Evolutionary conservation across 768 basidiomycete genomes (phyloP).

Genomic region (Omphalotus guepiniiformis): DNA sequence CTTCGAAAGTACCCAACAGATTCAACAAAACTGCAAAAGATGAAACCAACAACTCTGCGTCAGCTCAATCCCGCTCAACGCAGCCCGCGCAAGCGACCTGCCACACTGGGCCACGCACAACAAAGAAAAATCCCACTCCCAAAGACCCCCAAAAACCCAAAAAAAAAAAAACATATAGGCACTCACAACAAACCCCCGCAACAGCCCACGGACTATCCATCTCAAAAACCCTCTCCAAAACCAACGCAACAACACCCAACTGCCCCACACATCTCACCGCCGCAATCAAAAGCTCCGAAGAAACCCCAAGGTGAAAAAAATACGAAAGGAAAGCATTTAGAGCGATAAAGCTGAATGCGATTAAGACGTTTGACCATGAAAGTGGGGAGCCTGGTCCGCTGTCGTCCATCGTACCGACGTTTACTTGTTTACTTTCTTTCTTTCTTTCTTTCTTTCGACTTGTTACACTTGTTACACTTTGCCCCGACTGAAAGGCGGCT

Average conservation of each 20-base stretch:
- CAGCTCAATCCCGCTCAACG: background rate
- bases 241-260: constrained; percentile 65
- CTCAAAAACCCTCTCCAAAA: constrained; percentile 73
- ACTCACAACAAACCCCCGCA: constrained; percentile 66
- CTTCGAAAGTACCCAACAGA: constrained; percentile 72
- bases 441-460: too few relatives aligned
- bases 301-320: constrained; percentile 63
- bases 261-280: constrained; percentile 75
- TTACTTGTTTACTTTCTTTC: too few relatives aligned
- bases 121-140: too few relatives aligned
- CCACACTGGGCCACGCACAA: too few relatives aligned
- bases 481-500: too few relatives aligned
- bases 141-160: background rate
- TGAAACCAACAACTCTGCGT: background rate
- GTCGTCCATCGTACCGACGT: too few relatives aligned
- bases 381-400: too few relatives aligned
- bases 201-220: constrained; percentile 74
- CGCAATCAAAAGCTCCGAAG: constrained; percentile 60
- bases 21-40: constrained; percentile 56
- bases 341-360: constrained; percentile 72
- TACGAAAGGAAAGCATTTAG: constrained; percentile 68
- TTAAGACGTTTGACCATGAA: constrained; percentile 69
- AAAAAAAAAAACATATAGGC: background rate
- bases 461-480: too few relatives aligned
- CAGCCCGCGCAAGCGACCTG: too few relatives aligned